Evolutionary conservation across 176 grass and related monocot genomes (phyloP), one percentile per base, ranked within the genome.

Genomic region (Aechmea fasciata): DNA sequence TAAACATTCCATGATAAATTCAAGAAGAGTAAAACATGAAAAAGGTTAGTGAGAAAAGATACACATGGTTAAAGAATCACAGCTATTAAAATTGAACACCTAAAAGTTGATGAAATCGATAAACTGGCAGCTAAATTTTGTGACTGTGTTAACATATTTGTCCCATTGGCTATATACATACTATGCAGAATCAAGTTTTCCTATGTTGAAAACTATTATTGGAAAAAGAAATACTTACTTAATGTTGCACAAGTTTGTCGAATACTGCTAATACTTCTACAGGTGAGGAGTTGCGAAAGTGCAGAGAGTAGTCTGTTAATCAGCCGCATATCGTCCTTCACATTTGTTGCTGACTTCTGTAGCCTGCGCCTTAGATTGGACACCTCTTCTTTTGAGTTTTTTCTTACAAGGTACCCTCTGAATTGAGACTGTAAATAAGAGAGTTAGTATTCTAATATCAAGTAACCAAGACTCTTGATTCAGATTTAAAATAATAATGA

Each of bases 371-470:
- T 79, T 55, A 81, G 69, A 41, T 72, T 50, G 49, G 57, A 33
- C 75, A 83, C 13, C 72, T 80, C 69, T 85, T 83, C 52, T 70
- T 53, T 83, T 51, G 67, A 86, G 18, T 47, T 23, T 83, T 90
- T 90, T 54, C 80, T 71, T 69, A 71, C 83, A 74, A 81, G 83
- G 55, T 83, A 86, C 14, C 80, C 73, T 78, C 77, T 90, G 59
- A 76, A 68, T 17, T 69, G 86, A 14, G 80, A 86, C 83, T 90
- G 81, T 71, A 41, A 69, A n/a, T 59, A 51, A 74, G n/a, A 71
- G 67, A 78, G 11, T 23, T 13, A 23, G 15, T 69, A 26, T 26
- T 49, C 33, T 8, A 33, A 26, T 22, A 53, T 23, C 17, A 71
- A 13, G 0, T 14, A 25, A 69, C 17, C 48, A 65, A 26, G 11